Evolutionary conservation across 2,329 filamentous ascomycete genomes (phyloP).

Genomic region (Blastomyces silverae): DNA sequence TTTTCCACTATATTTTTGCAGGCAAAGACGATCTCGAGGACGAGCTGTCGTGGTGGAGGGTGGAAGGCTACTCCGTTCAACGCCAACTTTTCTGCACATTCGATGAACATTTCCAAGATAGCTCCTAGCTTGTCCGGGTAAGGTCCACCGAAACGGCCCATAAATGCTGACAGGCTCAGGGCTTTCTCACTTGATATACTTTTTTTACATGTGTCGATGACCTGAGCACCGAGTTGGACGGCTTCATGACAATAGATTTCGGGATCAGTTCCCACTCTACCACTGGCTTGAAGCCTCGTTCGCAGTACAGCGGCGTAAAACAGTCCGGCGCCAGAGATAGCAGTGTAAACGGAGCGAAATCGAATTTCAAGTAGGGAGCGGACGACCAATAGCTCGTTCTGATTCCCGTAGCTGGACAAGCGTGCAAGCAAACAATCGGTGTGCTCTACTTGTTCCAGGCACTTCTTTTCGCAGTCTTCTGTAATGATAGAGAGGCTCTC

Average conservation of each 20-base stretch:
- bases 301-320: slow-evolving; percentile 16
- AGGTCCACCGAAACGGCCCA: not conserved
- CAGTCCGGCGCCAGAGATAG: slow-evolving; percentile 16
- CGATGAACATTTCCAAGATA: slow-evolving; percentile 15
- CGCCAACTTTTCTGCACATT: slow-evolving; percentile 15
- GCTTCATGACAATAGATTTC: slow-evolving; percentile 9
- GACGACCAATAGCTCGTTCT: slow-evolving; percentile 14
- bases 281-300: slow-evolving; percentile 3
- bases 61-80: slow-evolving; percentile 15
- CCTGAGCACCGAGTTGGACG: slow-evolving; percentile 7
- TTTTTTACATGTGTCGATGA: slow-evolving; percentile 3
- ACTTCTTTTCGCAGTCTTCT: slow-evolving; percentile 19
- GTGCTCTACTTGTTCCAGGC: slow-evolving; percentile 15
- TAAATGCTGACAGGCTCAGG: not conserved
- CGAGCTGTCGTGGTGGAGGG: slow-evolving; percentile 15
- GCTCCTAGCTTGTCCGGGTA: slow-evolving; percentile 7
- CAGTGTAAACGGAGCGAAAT: slow-evolving; percentile 15
- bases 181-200: not conserved
- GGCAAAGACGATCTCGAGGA: slow-evolving; percentile 15
- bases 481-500: slow-evolving; percentile 13
- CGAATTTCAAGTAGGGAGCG: slow-evolving; percentile 18
- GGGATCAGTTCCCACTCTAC: slow-evolving; percentile 3
- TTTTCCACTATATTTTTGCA: slow-evolving; percentile 22
- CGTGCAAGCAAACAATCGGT: slow-evolving; percentile 13
- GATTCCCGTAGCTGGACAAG: not conserved